phyloP scores from a whole-genome alignment of 23 red algal genomes.

The Gracilaria vermiculophylla region DNA sequence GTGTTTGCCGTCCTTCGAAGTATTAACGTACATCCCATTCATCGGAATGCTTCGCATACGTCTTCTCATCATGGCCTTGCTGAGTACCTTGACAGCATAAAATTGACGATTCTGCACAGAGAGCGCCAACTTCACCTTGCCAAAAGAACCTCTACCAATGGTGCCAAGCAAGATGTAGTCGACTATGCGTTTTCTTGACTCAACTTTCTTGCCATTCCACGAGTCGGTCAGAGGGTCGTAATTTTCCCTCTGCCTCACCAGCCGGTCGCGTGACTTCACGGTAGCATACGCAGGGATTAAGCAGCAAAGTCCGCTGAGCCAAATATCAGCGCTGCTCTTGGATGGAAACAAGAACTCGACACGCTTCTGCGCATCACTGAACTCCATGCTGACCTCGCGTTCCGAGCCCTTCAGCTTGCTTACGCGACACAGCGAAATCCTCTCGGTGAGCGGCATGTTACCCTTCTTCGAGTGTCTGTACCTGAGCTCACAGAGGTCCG shows the following conservation, averaged over 20 bases:
- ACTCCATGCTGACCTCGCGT: slow-evolving; percentile 47
- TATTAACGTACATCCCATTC: background rate
- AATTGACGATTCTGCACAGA: slow-evolving; percentile 33
- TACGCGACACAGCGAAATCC: slow-evolving; percentile 7
- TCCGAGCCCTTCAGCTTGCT: slow-evolving; percentile 46
- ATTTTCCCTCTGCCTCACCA: background rate
- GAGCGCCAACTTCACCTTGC: slow-evolving; percentile 77
- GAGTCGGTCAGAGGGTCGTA: slow-evolving; percentile 68
- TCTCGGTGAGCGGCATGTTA: background rate
- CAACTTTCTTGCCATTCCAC: slow-evolving; percentile 61
- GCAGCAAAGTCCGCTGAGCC: slow-evolving; percentile 61
- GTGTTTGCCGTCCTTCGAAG: background rate
- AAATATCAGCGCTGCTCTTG: slow-evolving; percentile 31
- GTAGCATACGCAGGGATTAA: slow-evolving; percentile 45
- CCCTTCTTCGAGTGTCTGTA: slow-evolving; percentile 17
- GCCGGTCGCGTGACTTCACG: slow-evolving; percentile 19
- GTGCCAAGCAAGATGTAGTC: slow-evolving; percentile 68
- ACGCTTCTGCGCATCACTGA: slow-evolving; percentile 7
- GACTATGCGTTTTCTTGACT: slow-evolving; percentile 9
- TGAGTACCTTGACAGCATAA: slow-evolving; percentile 80
- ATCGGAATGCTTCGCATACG: slow-evolving; percentile 20
- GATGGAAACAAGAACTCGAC: slow-evolving; percentile 53
- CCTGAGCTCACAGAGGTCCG: slow-evolving; percentile 21
- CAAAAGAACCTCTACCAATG: slow-evolving; percentile 79
- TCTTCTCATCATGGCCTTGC: slow-evolving; percentile 63